Base-by-base conservation (phyloP, 169 alveolate species). In the Cryptosporidium sp. region DNA sequence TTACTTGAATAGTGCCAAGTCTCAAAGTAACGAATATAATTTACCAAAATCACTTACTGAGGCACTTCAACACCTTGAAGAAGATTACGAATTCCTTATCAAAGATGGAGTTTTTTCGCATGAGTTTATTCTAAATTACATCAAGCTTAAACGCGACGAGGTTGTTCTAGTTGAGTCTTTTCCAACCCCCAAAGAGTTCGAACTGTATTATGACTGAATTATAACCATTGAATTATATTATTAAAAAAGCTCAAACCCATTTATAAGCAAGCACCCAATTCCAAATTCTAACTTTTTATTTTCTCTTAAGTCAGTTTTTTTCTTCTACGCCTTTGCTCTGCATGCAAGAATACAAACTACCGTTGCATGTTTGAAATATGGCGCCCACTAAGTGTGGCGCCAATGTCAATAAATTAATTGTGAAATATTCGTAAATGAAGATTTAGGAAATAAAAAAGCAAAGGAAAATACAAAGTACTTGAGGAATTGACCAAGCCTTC, bases 181-280 rank as follows among this genome's bases (percentile, higher is more conserved):
- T 69, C 86, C 91, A 23, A 70, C 84, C 51, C 86, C 85, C 21
- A 85, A 85, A 55, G 91, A 85, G 29, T 85, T 85, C 37, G 86
- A 85, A 59, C 55, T 85, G 43, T 85, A 85, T 55, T 85, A 85
- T 69, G 84, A 85, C 12, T 85, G 45, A 62, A 10, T 43, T 4
- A 71, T n/a, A 23, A 39, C 26, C 14, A 1, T 39, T 69, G 16
- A 37, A 12, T 50, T 0, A 23, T 23, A n/a, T 26, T 18, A 50
- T 16, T 55, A 0, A 3, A 55, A 55, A 55, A 51, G 12, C 10
- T 9, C 67, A 55, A 16, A 0, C 67, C 35, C 31, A 55, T 3
- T 23, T n/a, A 55, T 55, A 55, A 21, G 6, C 62, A 52, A 52
- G 2, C 21, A n/a, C 21, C 39, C 67, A 0, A 2, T 9, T 0